phyloP scores from a whole-genome alignment of 2,329 filamentous ascomycete species.

The Penicillium sp. region DNA sequence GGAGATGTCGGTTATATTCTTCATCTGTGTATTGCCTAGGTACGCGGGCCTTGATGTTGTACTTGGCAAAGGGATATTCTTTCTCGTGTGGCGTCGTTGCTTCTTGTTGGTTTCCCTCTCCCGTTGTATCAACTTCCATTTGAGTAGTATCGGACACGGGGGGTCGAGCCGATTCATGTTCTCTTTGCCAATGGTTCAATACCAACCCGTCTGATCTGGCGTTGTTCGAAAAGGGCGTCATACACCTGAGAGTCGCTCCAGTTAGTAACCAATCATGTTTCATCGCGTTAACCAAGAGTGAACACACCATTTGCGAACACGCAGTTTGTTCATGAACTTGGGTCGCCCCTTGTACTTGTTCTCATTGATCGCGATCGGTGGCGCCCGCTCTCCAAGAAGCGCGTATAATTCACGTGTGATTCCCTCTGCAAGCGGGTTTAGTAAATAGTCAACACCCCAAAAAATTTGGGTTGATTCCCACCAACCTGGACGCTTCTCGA shows the following conservation, averaged over 20 bases:
- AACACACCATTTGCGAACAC: conserved; percentile 42
- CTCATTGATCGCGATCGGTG: conserved; percentile 48
- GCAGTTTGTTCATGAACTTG: conserved; percentile 42
- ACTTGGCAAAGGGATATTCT: conserved; percentile 68
- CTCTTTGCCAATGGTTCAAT: conserved; percentile 74
- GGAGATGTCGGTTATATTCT: conserved; percentile 71
- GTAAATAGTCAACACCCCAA: not conserved
- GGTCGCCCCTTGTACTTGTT: conserved; percentile 48
- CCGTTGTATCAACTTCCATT: conserved; percentile 36
- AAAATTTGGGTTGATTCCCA: conserved; percentile 4
- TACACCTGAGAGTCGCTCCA: conserved; percentile 54
- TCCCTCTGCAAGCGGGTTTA: conserved; percentile 34
- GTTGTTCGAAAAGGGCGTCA: conserved; percentile 67
- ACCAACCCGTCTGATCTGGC: conserved; percentile 67
- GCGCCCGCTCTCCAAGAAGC: conserved; percentile 47
- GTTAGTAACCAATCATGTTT: conserved; percentile 26
- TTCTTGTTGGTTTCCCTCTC: conserved; percentile 32
- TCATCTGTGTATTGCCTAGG: conserved; percentile 74
- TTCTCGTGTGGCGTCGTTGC: conserved; percentile 34
- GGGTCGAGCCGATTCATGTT: conserved; percentile 44
- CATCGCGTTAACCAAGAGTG: conserved; percentile 47
- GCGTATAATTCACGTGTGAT: conserved; percentile 48
- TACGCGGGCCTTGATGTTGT: conserved; percentile 72
- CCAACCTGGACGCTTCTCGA: conserved; percentile 52
- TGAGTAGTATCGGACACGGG: conserved; percentile 32